Percentiles rank a stretch among this genome's conserved stretches.
Conservation (phyloP, 257 asterid genomes). For the Solanum megistacrolobum region DNA sequence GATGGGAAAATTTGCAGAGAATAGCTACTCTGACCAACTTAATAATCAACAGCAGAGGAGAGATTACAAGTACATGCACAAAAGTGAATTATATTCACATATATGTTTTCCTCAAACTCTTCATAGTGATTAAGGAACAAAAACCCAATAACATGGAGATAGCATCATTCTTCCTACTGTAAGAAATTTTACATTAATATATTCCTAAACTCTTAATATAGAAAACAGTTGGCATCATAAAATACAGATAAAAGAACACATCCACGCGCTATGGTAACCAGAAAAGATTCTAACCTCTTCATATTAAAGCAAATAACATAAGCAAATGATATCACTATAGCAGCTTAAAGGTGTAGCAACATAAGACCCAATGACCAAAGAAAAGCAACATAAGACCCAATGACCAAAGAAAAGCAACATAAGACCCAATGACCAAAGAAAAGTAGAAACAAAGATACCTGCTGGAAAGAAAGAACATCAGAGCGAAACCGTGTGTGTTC, state of each 20-base stretch:
- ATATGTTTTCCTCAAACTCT: not conserved
- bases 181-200: not conserved
- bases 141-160: not conserved
- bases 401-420: not conserved
- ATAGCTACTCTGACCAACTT: not conserved
- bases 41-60: not conserved
- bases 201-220: not conserved
- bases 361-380: not conserved
- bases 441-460: constrained; percentile 32
- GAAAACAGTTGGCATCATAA: not conserved
- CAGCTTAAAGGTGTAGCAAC: not conserved
- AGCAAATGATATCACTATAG: not conserved
- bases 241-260: not conserved
- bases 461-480: constrained; percentile 86
- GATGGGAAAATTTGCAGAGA: not conserved
- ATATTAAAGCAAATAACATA: not conserved
- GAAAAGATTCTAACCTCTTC: not conserved
- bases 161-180: not conserved
- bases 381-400: not conserved
- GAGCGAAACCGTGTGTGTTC: constrained; percentile 86
- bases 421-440: not conserved
- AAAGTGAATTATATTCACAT: not conserved
- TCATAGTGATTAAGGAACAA: not conserved
- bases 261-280: not conserved
- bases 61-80: not conserved